A percentile compares a stretch with the other conserved stretches of the same genome.
phyloP scores from a whole-genome alignment of 805 yeast genomes.

The Yamadazyma insecticola region DNA sequence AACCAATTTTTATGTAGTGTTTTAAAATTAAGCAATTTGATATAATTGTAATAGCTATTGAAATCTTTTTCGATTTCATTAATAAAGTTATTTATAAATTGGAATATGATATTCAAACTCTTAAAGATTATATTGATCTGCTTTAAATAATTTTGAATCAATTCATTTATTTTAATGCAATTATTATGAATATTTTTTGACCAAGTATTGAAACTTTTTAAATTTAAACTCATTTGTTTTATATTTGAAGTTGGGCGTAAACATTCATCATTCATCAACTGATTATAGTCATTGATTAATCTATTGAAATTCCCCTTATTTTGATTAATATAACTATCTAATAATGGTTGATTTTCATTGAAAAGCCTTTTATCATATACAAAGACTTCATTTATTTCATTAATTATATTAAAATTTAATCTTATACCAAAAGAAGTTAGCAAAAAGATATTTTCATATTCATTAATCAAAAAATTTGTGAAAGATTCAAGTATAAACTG shows the following conservation, averaged over 20 bases:
- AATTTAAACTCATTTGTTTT: conserved; percentile 23
- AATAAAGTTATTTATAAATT: conserved; percentile 46
- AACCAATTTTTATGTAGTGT: conserved; percentile 37
- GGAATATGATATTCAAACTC: conserved; percentile 43
- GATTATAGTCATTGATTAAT: conserved; percentile 6
- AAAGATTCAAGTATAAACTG: conserved; percentile 24
- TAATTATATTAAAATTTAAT: conserved; percentile 48
- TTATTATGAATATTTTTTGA: conserved; percentile 38
- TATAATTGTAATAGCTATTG: conserved; percentile 30
- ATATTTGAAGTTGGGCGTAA: conserved; percentile 3
- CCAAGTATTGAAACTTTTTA: conserved; percentile 52
- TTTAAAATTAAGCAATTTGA: conserved; percentile 35
- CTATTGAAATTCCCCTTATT: conserved; percentile 8
- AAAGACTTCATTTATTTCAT: conserved; percentile 52
- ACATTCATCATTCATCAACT: conserved; percentile 1
- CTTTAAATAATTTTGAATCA: conserved; percentile 18
- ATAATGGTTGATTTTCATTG: conserved; percentile 13
- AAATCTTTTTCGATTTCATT: conserved; percentile 46
- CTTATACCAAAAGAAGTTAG: conserved; percentile 64
- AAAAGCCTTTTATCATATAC: conserved; percentile 62
- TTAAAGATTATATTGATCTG: conserved; percentile 41
- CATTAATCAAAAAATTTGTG: conserved; percentile 15
- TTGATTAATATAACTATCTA: conserved; percentile 8
- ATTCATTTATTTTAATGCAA: conserved; percentile 22
- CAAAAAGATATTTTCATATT: conserved; percentile 38